A percentile compares a stretch with the other conserved stretches of the same genome.
These are phyloP conservation scores for Ascosphaera acerosa DNA, from an alignment of 2,329 filamentous ascomycete genomes.

Conservation along the genomic window DNA sequence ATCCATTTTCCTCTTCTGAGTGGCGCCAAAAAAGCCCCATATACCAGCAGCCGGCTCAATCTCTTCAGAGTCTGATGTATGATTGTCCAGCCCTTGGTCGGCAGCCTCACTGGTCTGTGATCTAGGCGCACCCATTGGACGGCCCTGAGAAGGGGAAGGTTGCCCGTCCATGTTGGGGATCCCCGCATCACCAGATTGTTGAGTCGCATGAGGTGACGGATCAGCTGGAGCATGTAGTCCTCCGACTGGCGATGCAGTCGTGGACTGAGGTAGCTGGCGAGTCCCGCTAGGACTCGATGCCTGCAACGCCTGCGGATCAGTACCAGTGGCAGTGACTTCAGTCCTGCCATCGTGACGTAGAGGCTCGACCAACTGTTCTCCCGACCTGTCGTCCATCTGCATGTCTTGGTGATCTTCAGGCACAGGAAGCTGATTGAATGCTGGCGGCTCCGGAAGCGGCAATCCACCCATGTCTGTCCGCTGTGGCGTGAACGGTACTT, in stretches of 20 bases:
- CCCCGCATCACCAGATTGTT: background rate
- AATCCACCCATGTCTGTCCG: too few relatives aligned
- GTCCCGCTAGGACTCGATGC: too few relatives aligned
- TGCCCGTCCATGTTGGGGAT: background rate
- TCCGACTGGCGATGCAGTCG: too few relatives aligned
- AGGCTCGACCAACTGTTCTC: background rate
- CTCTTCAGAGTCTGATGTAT: conserved; percentile 10
- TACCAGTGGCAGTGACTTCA: background rate
- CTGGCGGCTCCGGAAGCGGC: background rate
- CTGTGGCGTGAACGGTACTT: background rate
- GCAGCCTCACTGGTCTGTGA: background rate
- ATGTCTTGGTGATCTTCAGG: background rate
- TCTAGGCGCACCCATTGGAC: background rate
- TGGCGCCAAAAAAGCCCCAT: conserved; percentile 16
- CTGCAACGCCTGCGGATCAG: background rate
- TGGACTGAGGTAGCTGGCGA: too few relatives aligned
- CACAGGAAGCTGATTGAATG: background rate
- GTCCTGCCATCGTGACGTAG: background rate
- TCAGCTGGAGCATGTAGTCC: background rate
- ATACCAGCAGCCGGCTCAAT: conserved; percentile 21
- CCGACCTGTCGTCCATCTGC: background rate
- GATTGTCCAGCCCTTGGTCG: too few relatives aligned
- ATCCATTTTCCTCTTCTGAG: conserved; percentile 29
- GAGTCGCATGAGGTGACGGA: too few relatives aligned
- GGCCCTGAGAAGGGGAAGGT: background rate